Conservation (phyloP, 2,329 filamentous ascomycete species). For the Ascochyta viciae-villosae region DNA sequence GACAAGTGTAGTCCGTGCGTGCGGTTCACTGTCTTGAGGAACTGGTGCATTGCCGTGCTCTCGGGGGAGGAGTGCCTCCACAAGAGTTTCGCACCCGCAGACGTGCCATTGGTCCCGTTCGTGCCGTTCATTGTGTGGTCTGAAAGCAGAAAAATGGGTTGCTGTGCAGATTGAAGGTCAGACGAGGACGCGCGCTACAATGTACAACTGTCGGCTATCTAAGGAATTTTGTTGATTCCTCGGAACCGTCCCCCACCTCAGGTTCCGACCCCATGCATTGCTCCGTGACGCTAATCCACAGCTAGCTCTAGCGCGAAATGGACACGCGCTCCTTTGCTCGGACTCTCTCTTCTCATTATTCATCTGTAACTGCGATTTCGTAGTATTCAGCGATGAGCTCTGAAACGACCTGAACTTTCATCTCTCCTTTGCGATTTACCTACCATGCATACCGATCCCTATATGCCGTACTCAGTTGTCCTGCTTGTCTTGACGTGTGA, state of each 20-base stretch:
- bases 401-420: no score
- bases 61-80: slow-evolving; percentile 75
- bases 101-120: slow-evolving; percentile 35
- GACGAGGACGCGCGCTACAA: background rate
- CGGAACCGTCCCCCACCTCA: background rate
- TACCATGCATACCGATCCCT: no score
- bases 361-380: no score
- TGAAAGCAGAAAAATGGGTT: background rate
- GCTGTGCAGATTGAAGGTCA: background rate
- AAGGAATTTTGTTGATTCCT: slow-evolving; percentile 13
- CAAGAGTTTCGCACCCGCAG: slow-evolving; percentile 49
- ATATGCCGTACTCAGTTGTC: no score
- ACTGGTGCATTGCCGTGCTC: slow-evolving; percentile 74
- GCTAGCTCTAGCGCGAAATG: background rate
- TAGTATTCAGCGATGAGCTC: no score
- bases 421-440: no score
- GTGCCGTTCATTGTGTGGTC: slow-evolving; percentile 16
- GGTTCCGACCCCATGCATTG: background rate
- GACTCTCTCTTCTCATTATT: background rate
- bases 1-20: slow-evolving; percentile 69
- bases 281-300: background rate
- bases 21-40: slow-evolving; percentile 72
- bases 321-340: background rate
- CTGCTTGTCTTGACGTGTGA: no score
- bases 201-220: slow-evolving; percentile 6